Base-by-base conservation (phyloP, 805 yeast genomes). In the Lachancea dasiensis region DNA sequence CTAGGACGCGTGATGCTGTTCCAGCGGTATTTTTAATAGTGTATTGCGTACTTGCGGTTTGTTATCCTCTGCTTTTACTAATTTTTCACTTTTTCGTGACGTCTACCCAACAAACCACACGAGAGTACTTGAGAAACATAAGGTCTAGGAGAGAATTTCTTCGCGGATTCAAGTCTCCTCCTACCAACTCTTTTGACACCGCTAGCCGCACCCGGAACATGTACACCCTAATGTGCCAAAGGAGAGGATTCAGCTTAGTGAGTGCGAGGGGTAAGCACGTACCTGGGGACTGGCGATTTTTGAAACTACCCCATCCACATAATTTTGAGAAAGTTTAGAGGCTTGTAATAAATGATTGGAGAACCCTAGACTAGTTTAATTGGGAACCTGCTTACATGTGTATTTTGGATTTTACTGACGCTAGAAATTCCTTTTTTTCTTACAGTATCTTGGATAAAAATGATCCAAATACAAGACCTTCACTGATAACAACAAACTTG, bases 21-120 rank as follows among this genome's bases (percentile, higher is more conserved):
- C 64, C 68, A 37, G 56, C 75, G 5, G 53, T 84, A 9, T 63
- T 81, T 31, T 60, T 81, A n/a, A 68, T 70, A 1, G 59, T 82
- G 3, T 72, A 70, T 38, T 65, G 72, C 0, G 53, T 65, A 1
- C 19, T 79, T 1, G 61, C 64, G 2, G 22, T 73, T n/a, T 45
- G 69, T 2, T 83, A 81, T 49, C 89, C 92, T 2, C 31, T 67
- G 0, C 44, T 76, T 18, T 56, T 85, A 11, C 51, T 81, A 14
- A 28, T 60, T 0, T 72, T 70, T 46, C 95, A 85, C 49, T 25
- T 74, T 1, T 70, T 65, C 35, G 56, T 84, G 35, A 72, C 77
- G 0, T 51, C 73, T 1, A 68, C 73, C 6, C 79, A 79, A 33
- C 68, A 80, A 45, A 79, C 89, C 6, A 84, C 95, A 5, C 67